Evolutionary conservation across 192 early-diverging fungal genomes (phyloP).

Genomic region (Pilobolus umbonatus): DNA sequence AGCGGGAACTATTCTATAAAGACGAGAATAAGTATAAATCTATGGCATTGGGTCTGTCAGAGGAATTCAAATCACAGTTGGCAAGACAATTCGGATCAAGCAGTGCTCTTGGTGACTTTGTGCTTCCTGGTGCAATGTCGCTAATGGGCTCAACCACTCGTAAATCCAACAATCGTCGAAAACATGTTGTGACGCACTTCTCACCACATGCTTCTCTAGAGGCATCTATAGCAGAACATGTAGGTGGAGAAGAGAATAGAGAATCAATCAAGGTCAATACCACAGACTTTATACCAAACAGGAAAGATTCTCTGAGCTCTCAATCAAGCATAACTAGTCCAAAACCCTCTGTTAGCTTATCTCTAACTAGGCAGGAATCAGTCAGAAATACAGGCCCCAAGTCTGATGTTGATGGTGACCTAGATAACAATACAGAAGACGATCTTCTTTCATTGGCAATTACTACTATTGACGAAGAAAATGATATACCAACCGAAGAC

Average conservation of each 20-base stretch:
- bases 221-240: background rate
- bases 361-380: background rate
- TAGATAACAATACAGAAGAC: background rate
- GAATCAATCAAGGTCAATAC: background rate
- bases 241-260: background rate
- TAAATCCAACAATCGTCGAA: constrained; percentile 1
- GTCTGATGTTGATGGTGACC: background rate
- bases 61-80: constrained; percentile 29
- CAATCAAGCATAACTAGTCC: background rate
- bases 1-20: no score
- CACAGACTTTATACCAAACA: background rate
- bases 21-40: constrained; percentile 7
- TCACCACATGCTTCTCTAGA: no score
- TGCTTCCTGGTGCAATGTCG: constrained; percentile 27
- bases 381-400: background rate
- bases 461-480: constrained; percentile 6
- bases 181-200: no score
- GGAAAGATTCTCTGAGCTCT: constrained; percentile 4
- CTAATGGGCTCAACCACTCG: constrained; percentile 18
- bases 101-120: constrained; percentile 26
- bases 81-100: constrained; percentile 32
- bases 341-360: background rate
- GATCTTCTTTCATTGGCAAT: constrained; percentile 1
- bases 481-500: background rate
- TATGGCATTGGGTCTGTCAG: constrained; percentile 27